Conservation (phyloP, 2,329 filamentous ascomycete species). For the Dothistroma septosporum region DNA sequence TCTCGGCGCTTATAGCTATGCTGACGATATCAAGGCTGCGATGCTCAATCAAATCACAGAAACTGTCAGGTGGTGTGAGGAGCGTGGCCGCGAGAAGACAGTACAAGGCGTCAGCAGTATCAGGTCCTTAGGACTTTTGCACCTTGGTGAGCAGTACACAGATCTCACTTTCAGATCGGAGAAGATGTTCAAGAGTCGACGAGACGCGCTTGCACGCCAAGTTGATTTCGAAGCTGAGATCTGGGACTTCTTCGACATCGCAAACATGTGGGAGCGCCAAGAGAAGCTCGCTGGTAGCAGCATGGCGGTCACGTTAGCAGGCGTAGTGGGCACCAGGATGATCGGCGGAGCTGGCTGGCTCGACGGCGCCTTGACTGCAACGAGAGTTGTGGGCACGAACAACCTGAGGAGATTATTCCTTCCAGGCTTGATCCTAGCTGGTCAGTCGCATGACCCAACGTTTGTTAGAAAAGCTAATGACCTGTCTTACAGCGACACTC, state of each 20-base stretch:
- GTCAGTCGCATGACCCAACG: slow-evolving; percentile 50
- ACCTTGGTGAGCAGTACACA: slow-evolving; percentile 81
- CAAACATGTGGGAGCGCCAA: slow-evolving; percentile 76
- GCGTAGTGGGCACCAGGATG: slow-evolving; percentile 75
- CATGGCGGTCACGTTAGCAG: slow-evolving; percentile 88
- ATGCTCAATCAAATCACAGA: slow-evolving; percentile 85
- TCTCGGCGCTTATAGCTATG: slow-evolving; percentile 81
- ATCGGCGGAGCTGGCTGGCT: slow-evolving; percentile 84
- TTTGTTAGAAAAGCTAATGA: slow-evolving; percentile 32
- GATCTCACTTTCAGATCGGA: slow-evolving; percentile 85
- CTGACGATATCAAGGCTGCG: slow-evolving; percentile 84
- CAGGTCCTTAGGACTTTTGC: slow-evolving; percentile 80
- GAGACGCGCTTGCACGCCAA: slow-evolving; percentile 75
- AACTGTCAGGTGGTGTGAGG: slow-evolving; percentile 75
- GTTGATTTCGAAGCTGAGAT: slow-evolving; percentile 84
- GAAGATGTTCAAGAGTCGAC: slow-evolving; percentile 85
- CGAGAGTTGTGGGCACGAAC: slow-evolving; percentile 73
- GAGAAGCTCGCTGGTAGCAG: slow-evolving; percentile 93
- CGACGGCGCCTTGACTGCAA: slow-evolving; percentile 77
- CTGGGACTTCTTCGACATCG: slow-evolving; percentile 88
- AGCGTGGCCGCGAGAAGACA: slow-evolving; percentile 74
- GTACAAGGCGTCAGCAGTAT: slow-evolving; percentile 79
- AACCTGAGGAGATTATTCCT: slow-evolving; percentile 77
- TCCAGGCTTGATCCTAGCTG: slow-evolving; percentile 71
- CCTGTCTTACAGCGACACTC: slow-evolving; percentile 57